Evolutionary conservation across 768 basidiomycete species (phyloP).

Genomic region (Tylopilus felleus): DNA sequence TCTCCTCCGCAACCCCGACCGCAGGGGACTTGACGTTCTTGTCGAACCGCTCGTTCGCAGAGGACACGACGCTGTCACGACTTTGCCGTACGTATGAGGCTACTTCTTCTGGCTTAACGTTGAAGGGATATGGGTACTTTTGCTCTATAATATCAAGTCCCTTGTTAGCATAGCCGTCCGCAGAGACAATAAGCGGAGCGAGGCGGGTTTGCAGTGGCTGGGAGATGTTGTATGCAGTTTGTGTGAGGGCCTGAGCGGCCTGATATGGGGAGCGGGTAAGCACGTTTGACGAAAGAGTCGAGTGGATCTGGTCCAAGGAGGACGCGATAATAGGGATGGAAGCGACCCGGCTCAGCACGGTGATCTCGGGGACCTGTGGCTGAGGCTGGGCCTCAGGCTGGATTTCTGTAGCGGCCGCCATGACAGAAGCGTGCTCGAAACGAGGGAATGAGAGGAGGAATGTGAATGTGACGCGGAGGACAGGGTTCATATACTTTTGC

Average conservation of each 20-base stretch:
- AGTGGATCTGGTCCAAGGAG: slow-evolving; percentile 56
- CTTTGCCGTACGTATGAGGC: slow-evolving; percentile 54
- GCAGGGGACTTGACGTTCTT: slow-evolving; percentile 64
- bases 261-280: slow-evolving; percentile 65
- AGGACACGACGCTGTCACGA: slow-evolving; percentile 50
- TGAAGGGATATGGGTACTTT: slow-evolving; percentile 74
- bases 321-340: slow-evolving; percentile 72
- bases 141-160: slow-evolving; percentile 70
- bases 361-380: slow-evolving; percentile 48
- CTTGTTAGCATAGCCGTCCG: slow-evolving; percentile 68
- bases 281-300: slow-evolving; percentile 53
- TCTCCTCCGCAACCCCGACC: slow-evolving; percentile 55
- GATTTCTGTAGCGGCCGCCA: slow-evolving; percentile 36
- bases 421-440: slow-evolving; percentile 15
- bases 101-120: slow-evolving; percentile 70
- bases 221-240: slow-evolving; percentile 56
- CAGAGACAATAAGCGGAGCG: slow-evolving; percentile 61
- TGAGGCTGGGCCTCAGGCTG: slow-evolving; percentile 20
- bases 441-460: slow-evolving; percentile 1
- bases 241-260: slow-evolving; percentile 59
- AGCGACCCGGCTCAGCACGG: slow-evolving; percentile 58
- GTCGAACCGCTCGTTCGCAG: slow-evolving; percentile 62
- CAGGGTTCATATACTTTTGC: slow-evolving; percentile 28
- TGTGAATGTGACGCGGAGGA: slow-evolving; percentile 12
- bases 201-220: slow-evolving; percentile 64